These are phyloP conservation scores for Gypsophila paniculata DNA, from an alignment of 179 eudicot genomes.

Conservation along the genomic window DNA sequence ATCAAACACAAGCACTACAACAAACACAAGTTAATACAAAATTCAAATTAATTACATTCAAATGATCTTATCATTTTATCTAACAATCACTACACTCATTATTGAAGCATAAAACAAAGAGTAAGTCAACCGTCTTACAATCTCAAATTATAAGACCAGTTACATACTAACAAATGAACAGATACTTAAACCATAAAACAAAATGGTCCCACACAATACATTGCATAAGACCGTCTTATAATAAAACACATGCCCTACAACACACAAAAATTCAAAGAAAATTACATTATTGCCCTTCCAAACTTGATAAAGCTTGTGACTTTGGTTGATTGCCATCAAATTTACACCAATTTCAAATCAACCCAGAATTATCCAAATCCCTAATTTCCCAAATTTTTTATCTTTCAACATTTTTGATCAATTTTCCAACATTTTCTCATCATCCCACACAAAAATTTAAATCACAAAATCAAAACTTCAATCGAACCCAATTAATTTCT, in stretches of 20 bases:
- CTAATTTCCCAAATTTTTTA: constrained; percentile 17
- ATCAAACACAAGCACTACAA: too few relatives aligned
- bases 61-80: too few relatives aligned
- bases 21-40: too few relatives aligned
- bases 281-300: constrained; percentile 92
- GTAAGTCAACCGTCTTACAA: too few relatives aligned
- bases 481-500: background rate
- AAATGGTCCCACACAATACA: too few relatives aligned
- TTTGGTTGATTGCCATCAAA: constrained; percentile 33
- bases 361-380: constrained; percentile 19
- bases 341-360: constrained; percentile 12
- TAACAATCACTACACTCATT: too few relatives aligned
- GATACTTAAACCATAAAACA: too few relatives aligned
- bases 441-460: background rate
- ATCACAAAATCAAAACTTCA: background rate
- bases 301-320: constrained; percentile 62
- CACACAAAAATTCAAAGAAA: constrained; percentile 5
- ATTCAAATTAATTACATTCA: too few relatives aligned
- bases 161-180: too few relatives aligned
- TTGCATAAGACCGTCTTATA: too few relatives aligned
- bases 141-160: too few relatives aligned
- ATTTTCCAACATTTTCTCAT: constrained; percentile 23
- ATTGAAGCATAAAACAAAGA: too few relatives aligned
- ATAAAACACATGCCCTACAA: background rate
- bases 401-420: constrained; percentile 14